Conservation (phyloP, 306 rosid species). For the Oxytropis ochrocephala region DNA sequence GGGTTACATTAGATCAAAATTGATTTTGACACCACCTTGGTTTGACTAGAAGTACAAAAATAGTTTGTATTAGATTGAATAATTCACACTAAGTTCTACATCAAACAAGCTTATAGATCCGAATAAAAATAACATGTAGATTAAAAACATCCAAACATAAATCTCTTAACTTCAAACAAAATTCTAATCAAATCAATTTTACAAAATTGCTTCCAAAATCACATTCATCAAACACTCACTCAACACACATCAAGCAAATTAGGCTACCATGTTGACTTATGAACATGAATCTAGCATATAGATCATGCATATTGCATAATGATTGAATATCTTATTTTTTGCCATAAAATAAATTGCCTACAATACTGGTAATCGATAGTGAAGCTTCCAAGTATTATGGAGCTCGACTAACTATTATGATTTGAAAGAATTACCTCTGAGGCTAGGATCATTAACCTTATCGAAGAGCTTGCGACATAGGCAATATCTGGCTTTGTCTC, state of each 20-base stretch:
- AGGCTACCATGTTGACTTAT: neutral
- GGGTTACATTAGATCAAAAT: no score
- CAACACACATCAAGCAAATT: neutral
- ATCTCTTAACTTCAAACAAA: no score
- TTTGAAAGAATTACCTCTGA: slow-evolving; percentile 19
- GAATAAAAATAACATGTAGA: no score
- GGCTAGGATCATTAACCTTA: slow-evolving; percentile 15
- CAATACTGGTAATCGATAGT: neutral
- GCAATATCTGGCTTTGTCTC: neutral
- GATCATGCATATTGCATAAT: neutral
- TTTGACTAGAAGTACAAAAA: no score
- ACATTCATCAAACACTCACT: no score
- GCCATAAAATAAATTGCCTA: neutral
- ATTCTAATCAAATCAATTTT: no score
- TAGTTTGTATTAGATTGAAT: no score
- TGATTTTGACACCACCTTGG: no score
- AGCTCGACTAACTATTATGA: slow-evolving; percentile 8
- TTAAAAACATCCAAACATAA: no score
- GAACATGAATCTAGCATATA: neutral
- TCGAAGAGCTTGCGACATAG: slow-evolving; percentile 14
- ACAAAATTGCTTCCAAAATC: no score
- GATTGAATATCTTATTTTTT: neutral
- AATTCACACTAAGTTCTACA: no score
- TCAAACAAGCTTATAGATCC: no score
- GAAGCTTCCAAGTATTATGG: neutral